Evolutionary conservation across 495 filamentous ascomycete species (phyloP), one percentile per base, ranked within the genome.

Genomic region (Neurospora sublineolata): DNA sequence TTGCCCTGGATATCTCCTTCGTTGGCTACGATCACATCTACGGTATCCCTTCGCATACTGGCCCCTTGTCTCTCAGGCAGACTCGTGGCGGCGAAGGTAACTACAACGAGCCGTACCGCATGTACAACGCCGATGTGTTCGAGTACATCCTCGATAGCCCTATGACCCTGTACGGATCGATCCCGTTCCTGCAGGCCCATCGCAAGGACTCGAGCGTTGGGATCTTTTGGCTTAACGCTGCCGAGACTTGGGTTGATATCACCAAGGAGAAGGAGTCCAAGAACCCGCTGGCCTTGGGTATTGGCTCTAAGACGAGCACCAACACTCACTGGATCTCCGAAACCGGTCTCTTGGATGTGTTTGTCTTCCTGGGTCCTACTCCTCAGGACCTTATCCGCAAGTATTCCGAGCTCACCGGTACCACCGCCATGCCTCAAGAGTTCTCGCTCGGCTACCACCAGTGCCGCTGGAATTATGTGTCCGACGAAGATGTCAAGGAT

Each of bases 321-420:
- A 87, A 94, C 68, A 99, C 94, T 18, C 95, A 99, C 79, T 99
- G 95, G 95, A 90, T 98, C 73, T 97, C 96, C 0, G 95, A 99
- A 80, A 85, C 89, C 75, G 95, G 95, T 38, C 82, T 94, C 37
- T 83, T 99, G 69, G 95, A 99, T 78, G 85, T 97, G 27, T 98
- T 99, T 79, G 89, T 99, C 71, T 93, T 99, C 80, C 87, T 97
- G 37, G 95, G 95, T 3, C 94, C 94, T 0, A 91, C 88, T 20
- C 90, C 95, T 1, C 87, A 89, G 73, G 92, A 94, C 74, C 82
- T 99, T 40, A 90, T 89, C 71, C 89, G 90, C 70, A 87, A 87
- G 7, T 99, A 97, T 79, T 89, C 88, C 67, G 92, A 96, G 78
- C 89, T 98, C n/a, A 98, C 96, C 6, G 95, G 95, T n/a, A 94